Evolutionary conservation across 768 basidiomycete genomes (phyloP).

Genomic region (Suillus brevipes): DNA sequence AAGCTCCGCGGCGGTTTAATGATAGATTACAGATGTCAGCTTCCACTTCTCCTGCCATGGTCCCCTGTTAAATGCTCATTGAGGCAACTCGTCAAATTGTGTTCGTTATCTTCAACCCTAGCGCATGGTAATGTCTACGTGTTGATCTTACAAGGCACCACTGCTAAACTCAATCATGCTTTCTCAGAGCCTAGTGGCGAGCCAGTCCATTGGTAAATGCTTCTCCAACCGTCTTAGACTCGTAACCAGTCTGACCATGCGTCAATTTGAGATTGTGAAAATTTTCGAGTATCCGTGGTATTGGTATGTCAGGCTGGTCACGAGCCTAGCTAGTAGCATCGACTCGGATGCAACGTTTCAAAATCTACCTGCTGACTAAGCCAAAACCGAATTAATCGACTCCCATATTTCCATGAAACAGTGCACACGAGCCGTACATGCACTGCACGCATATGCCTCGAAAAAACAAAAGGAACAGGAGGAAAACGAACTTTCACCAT

Average conservation of each 20-base stretch:
- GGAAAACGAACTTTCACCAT: constrained; percentile 72
- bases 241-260: no score
- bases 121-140: constrained; percentile 36
- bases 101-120: constrained; percentile 49
- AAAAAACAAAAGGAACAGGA: constrained; percentile 65
- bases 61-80: constrained; percentile 2
- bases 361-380: background rate
- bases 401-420: constrained; percentile 69
- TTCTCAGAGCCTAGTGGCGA: constrained; percentile 26
- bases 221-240: constrained; percentile 29
- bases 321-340: no score
- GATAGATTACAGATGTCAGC: constrained; percentile 61
- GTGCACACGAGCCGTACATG: constrained; percentile 74
- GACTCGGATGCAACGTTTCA: no score
- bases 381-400: constrained; percentile 59
- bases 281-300: no score
- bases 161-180: constrained; percentile 39
- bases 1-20: constrained; percentile 56
- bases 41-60: background rate
- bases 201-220: constrained; percentile 32
- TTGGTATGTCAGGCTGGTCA: no score
- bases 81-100: constrained; percentile 49
- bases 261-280: no score
- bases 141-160: constrained; percentile 39
- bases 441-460: constrained; percentile 69